Base-by-base conservation (phyloP, 78 protist genomes). In the Paratrimastix pyriformis region DNA sequence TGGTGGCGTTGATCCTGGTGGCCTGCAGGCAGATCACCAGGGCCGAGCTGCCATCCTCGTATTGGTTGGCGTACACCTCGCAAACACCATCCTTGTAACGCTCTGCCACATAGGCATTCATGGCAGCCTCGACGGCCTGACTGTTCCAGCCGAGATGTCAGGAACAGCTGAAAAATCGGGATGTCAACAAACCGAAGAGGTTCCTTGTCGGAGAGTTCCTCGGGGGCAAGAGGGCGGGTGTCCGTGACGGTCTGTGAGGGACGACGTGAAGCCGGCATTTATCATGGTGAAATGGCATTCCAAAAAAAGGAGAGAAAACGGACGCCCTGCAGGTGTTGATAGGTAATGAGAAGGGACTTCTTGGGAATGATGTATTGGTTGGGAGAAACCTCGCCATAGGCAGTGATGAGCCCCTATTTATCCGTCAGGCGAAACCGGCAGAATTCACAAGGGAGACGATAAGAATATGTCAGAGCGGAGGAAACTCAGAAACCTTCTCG, bases 281-380 rank as follows among this genome's bases (percentile, higher is more conserved):
- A 39, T 75, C n/a, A 39, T 59, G 32, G 33, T 3, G 39, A 35
- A 59, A 58, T 58, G 65, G 38, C 9, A 55, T 74, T 9, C 21
- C 3, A n/a, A 21, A 44, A 57, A 21, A 30, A 59, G 18, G n/a
- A 62, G 1, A 26, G 43, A 11, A 30, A 29, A 69, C 68, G 32
- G 70, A 83, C 88, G 71, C 80, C 85, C 66, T 80, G 79, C 37
- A 80, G 75, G 50, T 84, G 88, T 52, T 84, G 85, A 62, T 60
- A 79, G 5, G 79, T 69, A 1, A 84, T 7, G 30, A 84, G 80
- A 33, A 48, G 73, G 33, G 76, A 79, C 13, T 48, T 58, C 45
- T 60, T 46, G 72, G 81, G 82, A 42, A 80, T 85, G 35, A 80
- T 46, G 72, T 79, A 84, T 65, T 84, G 80, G 40, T 60, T 72